phyloP scores from a whole-genome alignment of 2,329 filamentous ascomycete species.

The Fusarium zealandicum region DNA sequence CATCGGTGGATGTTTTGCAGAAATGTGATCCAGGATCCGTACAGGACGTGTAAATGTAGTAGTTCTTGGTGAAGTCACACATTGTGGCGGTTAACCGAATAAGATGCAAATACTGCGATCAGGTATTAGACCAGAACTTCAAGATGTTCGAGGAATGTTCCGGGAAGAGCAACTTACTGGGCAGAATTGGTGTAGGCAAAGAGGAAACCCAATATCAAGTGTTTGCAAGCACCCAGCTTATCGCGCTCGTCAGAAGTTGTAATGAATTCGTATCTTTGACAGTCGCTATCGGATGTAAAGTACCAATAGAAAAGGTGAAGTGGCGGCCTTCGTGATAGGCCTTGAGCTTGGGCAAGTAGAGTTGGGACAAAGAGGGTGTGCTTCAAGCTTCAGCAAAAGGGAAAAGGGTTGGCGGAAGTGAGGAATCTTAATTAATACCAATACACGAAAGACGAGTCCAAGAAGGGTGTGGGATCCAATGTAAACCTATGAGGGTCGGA shows the following conservation, averaged over 20 bases:
- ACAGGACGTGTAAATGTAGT: conserved; percentile 78
- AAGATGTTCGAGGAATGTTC: not conserved
- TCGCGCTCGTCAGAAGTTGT: conserved; percentile 1
- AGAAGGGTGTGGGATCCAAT: conserved; percentile 12
- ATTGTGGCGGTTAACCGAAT: conserved; percentile 47
- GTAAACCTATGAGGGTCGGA: conserved; percentile 9
- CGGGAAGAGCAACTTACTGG: not conserved
- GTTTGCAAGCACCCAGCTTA: not conserved
- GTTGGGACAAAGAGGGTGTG: conserved; percentile 15
- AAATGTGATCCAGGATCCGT: conserved; percentile 74
- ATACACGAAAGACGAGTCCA: not conserved
- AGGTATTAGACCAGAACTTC: not conserved
- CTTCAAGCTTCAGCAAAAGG: conserved; percentile 16
- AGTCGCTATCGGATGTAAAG: conserved; percentile 5
- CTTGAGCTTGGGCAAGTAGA: conserved; percentile 7
- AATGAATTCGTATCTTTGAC: not conserved
- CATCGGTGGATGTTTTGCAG: conserved; percentile 73
- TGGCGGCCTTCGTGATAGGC: conserved; percentile 20
- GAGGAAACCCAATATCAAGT: too few species aligned
- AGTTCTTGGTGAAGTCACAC: conserved; percentile 76
- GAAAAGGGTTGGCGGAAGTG: conserved; percentile 15
- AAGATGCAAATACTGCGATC: not conserved
- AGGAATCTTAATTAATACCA: conserved; percentile 11
- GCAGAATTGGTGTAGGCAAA: too few species aligned
- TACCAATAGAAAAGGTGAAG: conserved; percentile 8